Base-by-base conservation (phyloP, 805 yeast species). In the Spathaspora arborariae region DNA sequence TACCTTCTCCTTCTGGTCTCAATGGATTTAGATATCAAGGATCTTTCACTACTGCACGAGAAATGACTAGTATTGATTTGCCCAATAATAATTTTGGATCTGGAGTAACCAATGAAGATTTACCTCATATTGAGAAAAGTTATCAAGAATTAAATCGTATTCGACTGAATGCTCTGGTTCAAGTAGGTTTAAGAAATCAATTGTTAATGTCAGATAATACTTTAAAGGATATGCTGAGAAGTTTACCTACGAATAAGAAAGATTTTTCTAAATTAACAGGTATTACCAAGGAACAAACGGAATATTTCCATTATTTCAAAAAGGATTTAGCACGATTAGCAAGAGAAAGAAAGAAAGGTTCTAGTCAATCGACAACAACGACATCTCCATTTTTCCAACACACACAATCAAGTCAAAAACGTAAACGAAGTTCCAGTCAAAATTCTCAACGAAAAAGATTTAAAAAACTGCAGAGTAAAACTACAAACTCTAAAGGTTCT, bases 201-300 rank as follows among this genome's bases (percentile, higher is more conserved):
- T 58, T 55, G 30, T 51, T 60, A 26, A 48, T 59, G 13, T 48
- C 58, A 20, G 72, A 69, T 37, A 52, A 45, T 2, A 53, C 80
- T 0, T 57, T 83, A 47, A 71, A 72, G 49, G 82, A 79, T 39
- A 75, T 84, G 81, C 80, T 87, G 0, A 51, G 59, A 16, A 68
- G 64, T 42, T 65, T 84, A 26, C 89, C 90, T 1, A 68, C 71
- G 2, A 74, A 72, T 13, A 72, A 73, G 39, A 59, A 56, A 15
- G 84, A 73, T 36, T 84, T 70, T 58, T 61, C 67, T 5, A 59
- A 56, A 42, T 54, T 80, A 41, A 60, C 56, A 0, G 76, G 68
- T 4, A 60, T 74, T 16, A 57, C 62, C 21, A 56, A 61, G 46
- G 61, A 63, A 5, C 70, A 63, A 27, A 43, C 57, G 24, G 57